A percentile compares a stretch with the other conserved stretches of the same genome.
Evolutionary conservation across 441 rosid genomes (phyloP).

Genomic region (Gossypium davidsonii): DNA sequence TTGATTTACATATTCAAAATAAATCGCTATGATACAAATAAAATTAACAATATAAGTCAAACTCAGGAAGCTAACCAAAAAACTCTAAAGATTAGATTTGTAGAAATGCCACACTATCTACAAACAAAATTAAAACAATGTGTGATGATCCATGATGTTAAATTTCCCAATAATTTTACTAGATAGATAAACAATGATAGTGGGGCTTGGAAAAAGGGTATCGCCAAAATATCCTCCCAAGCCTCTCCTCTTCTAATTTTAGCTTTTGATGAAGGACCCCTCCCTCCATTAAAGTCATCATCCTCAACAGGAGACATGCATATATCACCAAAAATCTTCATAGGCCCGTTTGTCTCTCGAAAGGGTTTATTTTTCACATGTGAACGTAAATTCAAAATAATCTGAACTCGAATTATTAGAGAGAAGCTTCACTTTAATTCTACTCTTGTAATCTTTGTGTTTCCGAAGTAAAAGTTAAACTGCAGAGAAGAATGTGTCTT

Average conservation of each 20-base stretch:
- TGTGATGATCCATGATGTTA: neutral
- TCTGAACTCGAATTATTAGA: neutral
- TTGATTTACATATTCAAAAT: no score
- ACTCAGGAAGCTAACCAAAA: no score
- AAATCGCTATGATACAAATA: no score
- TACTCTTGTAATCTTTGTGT: neutral
- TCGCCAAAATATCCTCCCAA: neutral
- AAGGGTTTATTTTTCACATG: slow-evolving; percentile 16
- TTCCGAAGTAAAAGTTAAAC: neutral
- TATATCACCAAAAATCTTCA: slow-evolving; percentile 16
- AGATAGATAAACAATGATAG: neutral
- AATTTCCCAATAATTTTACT: neutral
- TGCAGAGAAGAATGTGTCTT: neutral
- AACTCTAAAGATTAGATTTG: no score
- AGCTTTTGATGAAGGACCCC: neutral
- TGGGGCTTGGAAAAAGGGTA: neutral
- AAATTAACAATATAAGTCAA: no score
- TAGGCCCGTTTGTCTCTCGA: slow-evolving; percentile 18
- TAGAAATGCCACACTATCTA: no score
- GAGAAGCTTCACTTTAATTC: neutral
- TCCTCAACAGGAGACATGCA: slow-evolving; percentile 13
- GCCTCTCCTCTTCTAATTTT: neutral
- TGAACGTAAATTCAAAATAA: slow-evolving; percentile 2
- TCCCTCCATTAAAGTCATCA: slow-evolving; percentile 7
- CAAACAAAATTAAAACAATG: neutral